These are phyloP conservation scores for Botrytis squamosa DNA, from an alignment of 2,329 filamentous ascomycete species.

Conservation along the genomic window DNA sequence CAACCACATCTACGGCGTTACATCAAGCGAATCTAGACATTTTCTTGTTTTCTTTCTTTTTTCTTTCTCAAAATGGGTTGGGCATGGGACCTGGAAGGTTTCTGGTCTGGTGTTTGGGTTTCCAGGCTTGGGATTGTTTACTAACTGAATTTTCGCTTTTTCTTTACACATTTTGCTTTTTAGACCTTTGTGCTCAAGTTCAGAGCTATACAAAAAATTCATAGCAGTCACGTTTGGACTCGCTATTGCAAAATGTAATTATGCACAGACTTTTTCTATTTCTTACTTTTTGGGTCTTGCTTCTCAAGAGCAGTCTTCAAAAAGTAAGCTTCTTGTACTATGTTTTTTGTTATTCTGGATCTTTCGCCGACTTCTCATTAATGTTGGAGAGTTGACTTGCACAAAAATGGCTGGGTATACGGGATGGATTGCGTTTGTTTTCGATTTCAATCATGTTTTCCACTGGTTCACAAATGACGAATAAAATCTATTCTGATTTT, in stretches of 20 bases:
- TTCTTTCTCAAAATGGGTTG: conserved; percentile 40
- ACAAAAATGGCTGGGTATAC: conserved; percentile 35
- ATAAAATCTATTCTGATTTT: conserved; percentile 1
- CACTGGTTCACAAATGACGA: conserved; percentile 8
- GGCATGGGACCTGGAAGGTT: conserved; percentile 39
- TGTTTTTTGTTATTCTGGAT: conserved; percentile 32
- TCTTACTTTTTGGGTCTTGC: conserved; percentile 27
- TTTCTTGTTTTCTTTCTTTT: conserved; percentile 29
- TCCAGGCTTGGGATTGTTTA: conserved; percentile 35
- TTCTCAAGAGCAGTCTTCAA: conserved; percentile 21
- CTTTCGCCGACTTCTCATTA: conserved; percentile 29
- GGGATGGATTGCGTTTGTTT: conserved; percentile 27
- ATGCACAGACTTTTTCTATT: conserved; percentile 37
- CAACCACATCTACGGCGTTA: conserved; percentile 35
- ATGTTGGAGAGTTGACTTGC: conserved; percentile 32
- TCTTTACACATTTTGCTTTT: conserved; percentile 35
- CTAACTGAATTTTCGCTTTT: conserved; percentile 33
- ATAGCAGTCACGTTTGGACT: conserved; percentile 33
- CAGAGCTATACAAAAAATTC: conserved; percentile 34
- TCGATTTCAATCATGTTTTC: conserved; percentile 22
- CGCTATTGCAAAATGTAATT: conserved; percentile 41
- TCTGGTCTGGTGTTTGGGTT: conserved; percentile 41
- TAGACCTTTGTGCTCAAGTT: conserved; percentile 33
- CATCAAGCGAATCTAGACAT: conserved; percentile 38
- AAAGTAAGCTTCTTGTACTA: conserved; percentile 41